Conservation (phyloP, 306 rosid species). For the Alnus glutinosa region DNA sequence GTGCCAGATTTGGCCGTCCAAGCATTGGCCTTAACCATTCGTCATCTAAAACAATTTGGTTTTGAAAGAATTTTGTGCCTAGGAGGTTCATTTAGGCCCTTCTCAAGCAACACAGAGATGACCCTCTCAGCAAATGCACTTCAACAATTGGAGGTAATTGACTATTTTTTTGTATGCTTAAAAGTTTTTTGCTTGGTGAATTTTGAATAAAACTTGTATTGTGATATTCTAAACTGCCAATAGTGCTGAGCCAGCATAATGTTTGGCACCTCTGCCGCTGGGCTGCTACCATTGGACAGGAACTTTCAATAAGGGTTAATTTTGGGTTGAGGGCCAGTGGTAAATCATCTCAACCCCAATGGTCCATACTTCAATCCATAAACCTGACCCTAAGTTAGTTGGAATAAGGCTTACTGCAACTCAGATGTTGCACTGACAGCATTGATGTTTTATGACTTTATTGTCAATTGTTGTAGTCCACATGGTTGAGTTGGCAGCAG, state of each 20-base stretch:
- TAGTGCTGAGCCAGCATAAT: neutral
- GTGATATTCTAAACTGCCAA: slow-evolving; percentile 8
- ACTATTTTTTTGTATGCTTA: neutral
- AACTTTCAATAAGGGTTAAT: neutral
- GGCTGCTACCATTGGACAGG: neutral
- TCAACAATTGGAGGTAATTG: slow-evolving; percentile 85
- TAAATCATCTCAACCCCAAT: neutral
- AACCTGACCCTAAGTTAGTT: neutral
- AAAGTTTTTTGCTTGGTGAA: slow-evolving; percentile 15
- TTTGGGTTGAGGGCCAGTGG: no score
- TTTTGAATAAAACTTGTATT: slow-evolving; percentile 5
- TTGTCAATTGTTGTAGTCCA: neutral
- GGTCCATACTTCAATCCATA: neutral
- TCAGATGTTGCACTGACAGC: neutral
- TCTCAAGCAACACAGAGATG: slow-evolving; percentile 76
- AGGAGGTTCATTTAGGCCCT: slow-evolving; percentile 83
- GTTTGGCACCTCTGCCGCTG: neutral
- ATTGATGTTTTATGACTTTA: neutral
- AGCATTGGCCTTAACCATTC: slow-evolving; percentile 80
- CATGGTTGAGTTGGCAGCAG: neutral
- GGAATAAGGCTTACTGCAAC: neutral
- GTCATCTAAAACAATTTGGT: slow-evolving; percentile 83
- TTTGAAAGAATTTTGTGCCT: slow-evolving; percentile 67
- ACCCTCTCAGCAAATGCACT: slow-evolving; percentile 86
- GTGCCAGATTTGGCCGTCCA: slow-evolving; percentile 80